Base-by-base conservation (phyloP, 192 early-diverging fungal species). In the Haplosporangium gracile region DNA sequence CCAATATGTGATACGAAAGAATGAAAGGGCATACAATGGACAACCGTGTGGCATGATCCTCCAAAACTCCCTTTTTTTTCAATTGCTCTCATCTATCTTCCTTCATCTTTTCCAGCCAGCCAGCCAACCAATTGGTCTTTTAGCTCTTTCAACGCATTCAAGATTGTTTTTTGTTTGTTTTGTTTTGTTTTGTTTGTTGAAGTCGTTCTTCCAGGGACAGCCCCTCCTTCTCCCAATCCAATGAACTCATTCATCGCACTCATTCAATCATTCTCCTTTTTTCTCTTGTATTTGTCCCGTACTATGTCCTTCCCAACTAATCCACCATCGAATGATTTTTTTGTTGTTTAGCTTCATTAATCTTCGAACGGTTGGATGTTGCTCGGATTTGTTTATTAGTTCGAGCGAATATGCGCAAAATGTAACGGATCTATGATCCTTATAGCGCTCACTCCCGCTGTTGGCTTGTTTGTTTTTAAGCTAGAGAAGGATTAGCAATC, bases 111-210 rank as follows among this genome's bases (percentile, higher is more conserved):
- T 15, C 60, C 26, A 13, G 6, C 11, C 60, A 32, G 15, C 29
- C 57, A 65, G 3, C 60, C 29, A 65, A 32, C 60, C 60, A 65
- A 65, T 65, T 65, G 60, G 60, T 29, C 60, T 65, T 65, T 65
- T 13, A 32, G 8, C 2, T 60, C 60, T 9, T 29, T 65, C 29
- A 65, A 65, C 60, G 60, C 60, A 26, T 15, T 34, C 29, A 65
- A 16, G 13, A 6, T 26, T 26, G 55, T 20, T 18, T 24, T 18
- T 55, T 7, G 22, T 22, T 18, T 53, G 3, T 53, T 53, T n/a
- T n/a, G n/a, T n/a, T n/a, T n/a, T n/a, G 8, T 47, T 47, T 47
- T 15, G 8, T 57, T n/a, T 65, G 29, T 65, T 26, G n/a, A 65
- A 11, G 26, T 15, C 60, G n/a, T 32, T 13, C 60, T 11, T 65